phyloP scores from a whole-genome alignment of 2,329 filamentous ascomycete genomes.

The Apiospora arundinis region DNA sequence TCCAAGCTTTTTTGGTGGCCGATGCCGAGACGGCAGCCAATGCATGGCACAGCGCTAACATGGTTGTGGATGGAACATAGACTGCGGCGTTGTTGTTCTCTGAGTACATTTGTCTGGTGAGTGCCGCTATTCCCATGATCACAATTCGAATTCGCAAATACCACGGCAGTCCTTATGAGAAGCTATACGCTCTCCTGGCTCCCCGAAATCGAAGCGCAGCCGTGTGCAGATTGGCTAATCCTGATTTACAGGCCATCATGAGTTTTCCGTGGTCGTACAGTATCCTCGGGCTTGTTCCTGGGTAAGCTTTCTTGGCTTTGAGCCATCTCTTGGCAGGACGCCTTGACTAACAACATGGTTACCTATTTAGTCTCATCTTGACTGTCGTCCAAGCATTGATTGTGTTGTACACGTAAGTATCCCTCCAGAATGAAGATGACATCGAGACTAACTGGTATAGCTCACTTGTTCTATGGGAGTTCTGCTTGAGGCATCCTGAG shows the following conservation, averaged over 20 bases:
- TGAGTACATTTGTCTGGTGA: slow-evolving; percentile 85
- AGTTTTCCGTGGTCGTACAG: slow-evolving; percentile 95
- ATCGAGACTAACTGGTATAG: slow-evolving; percentile 33
- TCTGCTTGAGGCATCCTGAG: slow-evolving; percentile 89
- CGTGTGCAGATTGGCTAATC: background rate
- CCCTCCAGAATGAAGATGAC: background rate
- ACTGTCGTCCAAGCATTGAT: slow-evolving; percentile 78
- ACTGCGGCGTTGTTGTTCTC: slow-evolving; percentile 90
- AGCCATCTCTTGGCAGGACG: slow-evolving; percentile 26
- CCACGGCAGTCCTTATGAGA: background rate
- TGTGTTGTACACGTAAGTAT: slow-evolving; percentile 79
- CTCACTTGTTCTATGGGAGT: slow-evolving; percentile 61
- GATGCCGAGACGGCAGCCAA: slow-evolving; percentile 26
- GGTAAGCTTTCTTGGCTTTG: slow-evolving; percentile 45
- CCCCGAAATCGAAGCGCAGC: slow-evolving; percentile 40
- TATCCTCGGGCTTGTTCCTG: slow-evolving; percentile 83
- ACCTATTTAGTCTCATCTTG: slow-evolving; percentile 70
- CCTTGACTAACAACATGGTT: background rate
- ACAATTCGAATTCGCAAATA: background rate
- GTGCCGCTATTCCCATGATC: slow-evolving; percentile 24
- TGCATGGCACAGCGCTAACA: slow-evolving; percentile 26
- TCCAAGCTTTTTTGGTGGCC: slow-evolving; percentile 14
- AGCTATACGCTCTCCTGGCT: background rate
- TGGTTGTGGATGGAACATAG: slow-evolving; percentile 45
- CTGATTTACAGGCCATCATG: slow-evolving; percentile 70